Evolutionary conservation across 768 basidiomycete genomes (phyloP), one percentile per base, ranked within the genome.

Genomic region (Lactarius sanguifluus): DNA sequence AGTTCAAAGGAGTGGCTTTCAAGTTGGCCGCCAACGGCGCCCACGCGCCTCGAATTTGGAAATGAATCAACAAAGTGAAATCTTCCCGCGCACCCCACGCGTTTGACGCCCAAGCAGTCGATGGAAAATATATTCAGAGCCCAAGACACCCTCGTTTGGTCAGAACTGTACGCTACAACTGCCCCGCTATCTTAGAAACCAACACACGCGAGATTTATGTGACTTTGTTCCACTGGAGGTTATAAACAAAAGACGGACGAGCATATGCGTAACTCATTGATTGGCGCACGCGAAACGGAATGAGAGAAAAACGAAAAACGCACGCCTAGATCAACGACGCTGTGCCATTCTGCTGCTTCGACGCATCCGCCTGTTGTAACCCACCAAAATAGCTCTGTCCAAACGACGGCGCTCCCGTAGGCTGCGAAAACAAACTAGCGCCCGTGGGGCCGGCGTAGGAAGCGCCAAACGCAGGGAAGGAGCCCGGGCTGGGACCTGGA

Each of bases 321-420:
- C 6, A 70, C 52, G 41, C 64, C 75, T 76, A 87, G 67, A 86
- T 86, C 63, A 87, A 75, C 28, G 84, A 84, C 10, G 79, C 75
- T 12, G 77, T 77, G 25, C 77, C 77, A 60, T 81, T 81, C 70
- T 79, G 79, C 62, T 67, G 71, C 52, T 64, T 73, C 57, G 75
- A 74, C 41, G 66, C 45, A 30, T 71, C 67, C 60, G 66, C 68
- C 64, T 57, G 68, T 45, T 57, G 68, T 45, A 25, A 57, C 58
- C 47, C 69, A 36, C 70, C 64, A 40, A 70, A 69, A 60, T 69
- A 47, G 36, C 69, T 62, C 43, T 65, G 41, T 6, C 70, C 72
- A 57, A 74, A 74, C n/a, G 61, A 28, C 60, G 66, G 41, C 58
- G 69, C 59, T 38, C 68, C 68, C 18, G 71, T 63, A 25, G 52